Percentiles rank a stretch among this genome's conserved stretches.
Evolutionary conservation across 768 basidiomycete species (phyloP).

Genomic region (Leucogyrophana mollusca): DNA sequence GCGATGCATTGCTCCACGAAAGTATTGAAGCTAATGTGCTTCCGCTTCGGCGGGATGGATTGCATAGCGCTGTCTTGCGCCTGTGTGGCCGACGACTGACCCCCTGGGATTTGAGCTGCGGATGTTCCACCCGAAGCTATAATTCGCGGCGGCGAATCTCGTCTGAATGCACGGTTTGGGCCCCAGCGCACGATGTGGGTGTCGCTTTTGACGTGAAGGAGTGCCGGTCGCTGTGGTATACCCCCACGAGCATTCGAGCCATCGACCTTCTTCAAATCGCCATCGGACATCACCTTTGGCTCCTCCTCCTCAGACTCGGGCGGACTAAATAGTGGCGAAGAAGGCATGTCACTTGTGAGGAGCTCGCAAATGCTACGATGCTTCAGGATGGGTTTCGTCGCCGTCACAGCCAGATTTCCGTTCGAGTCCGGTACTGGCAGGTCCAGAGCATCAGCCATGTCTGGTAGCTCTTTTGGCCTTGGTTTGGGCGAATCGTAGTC

Average conservation of each 20-base stretch:
- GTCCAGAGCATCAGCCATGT: slow-evolving; percentile 33
- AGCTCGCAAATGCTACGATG: slow-evolving; percentile 91
- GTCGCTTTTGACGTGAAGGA: slow-evolving; percentile 87
- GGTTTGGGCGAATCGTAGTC: slow-evolving; percentile 76
- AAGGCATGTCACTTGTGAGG: slow-evolving; percentile 70
- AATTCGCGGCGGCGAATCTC: slow-evolving; percentile 72
- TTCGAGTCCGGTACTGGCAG: slow-evolving; percentile 27
- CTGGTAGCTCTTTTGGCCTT: slow-evolving; percentile 44
- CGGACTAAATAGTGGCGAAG: slow-evolving; percentile 61
- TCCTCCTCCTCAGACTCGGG: slow-evolving; percentile 53
- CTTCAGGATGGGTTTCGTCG: slow-evolving; percentile 89
- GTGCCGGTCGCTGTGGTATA: slow-evolving; percentile 46
- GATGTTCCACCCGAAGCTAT: slow-evolving; percentile 7
- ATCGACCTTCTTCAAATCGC: slow-evolving; percentile 11
- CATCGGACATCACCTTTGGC: slow-evolving; percentile 16
- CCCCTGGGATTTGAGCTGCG: slow-evolving; percentile 6
- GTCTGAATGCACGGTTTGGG: slow-evolving; percentile 45
- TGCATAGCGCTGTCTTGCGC: slow-evolving; percentile 13
- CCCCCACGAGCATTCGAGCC: background rate
- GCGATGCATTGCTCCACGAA: slow-evolving; percentile 97
- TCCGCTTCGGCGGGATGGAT: slow-evolving; percentile 52
- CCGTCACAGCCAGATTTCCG: slow-evolving; percentile 15
- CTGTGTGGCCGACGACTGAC: background rate
- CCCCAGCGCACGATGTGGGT: slow-evolving; percentile 69
- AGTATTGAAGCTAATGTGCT: slow-evolving; percentile 96